A percentile compares a stretch with the other conserved stretches of the same genome.
phyloP scores from a whole-genome alignment of 257 asterid species.

The Solanum arcanum region DNA sequence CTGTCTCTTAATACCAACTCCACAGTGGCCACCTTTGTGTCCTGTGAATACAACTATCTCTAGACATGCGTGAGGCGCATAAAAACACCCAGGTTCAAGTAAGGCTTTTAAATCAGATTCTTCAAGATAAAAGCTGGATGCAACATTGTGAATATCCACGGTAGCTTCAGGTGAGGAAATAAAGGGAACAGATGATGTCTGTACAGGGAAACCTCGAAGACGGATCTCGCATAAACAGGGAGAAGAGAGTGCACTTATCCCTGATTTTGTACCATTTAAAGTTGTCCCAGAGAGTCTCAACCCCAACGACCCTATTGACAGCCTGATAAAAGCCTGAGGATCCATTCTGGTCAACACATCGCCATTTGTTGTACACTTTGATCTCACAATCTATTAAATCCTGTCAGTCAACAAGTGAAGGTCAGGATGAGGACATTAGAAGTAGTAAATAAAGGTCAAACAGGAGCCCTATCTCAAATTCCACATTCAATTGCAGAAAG shows the following conservation, averaged over 20 bases:
- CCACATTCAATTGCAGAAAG: neutral
- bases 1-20: slow-evolving; percentile 67
- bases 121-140: slow-evolving; percentile 83
- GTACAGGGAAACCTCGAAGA: slow-evolving; percentile 95
- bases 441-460: neutral
- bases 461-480: neutral
- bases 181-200: slow-evolving; percentile 63
- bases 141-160: slow-evolving; percentile 46
- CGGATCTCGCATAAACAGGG: slow-evolving; percentile 87
- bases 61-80: slow-evolving; percentile 53
- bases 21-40: slow-evolving; percentile 75
- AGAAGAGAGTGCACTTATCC: slow-evolving; percentile 42
- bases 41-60: slow-evolving; percentile 77
- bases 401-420: neutral
- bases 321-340: slow-evolving; percentile 84
- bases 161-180: slow-evolving; percentile 60
- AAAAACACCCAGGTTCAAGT: slow-evolving; percentile 69
- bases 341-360: slow-evolving; percentile 54
- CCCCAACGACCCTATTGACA: slow-evolving; percentile 83
- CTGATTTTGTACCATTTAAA: slow-evolving; percentile 35
- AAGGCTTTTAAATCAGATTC: slow-evolving; percentile 74
- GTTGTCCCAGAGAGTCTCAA: slow-evolving; percentile 47
- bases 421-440: neutral
- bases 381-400: neutral
- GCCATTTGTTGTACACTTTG: slow-evolving; percentile 27